phyloP scores from a whole-genome alignment of 2,329 filamentous ascomycete species.

The Trichoderma koningiopsis region DNA sequence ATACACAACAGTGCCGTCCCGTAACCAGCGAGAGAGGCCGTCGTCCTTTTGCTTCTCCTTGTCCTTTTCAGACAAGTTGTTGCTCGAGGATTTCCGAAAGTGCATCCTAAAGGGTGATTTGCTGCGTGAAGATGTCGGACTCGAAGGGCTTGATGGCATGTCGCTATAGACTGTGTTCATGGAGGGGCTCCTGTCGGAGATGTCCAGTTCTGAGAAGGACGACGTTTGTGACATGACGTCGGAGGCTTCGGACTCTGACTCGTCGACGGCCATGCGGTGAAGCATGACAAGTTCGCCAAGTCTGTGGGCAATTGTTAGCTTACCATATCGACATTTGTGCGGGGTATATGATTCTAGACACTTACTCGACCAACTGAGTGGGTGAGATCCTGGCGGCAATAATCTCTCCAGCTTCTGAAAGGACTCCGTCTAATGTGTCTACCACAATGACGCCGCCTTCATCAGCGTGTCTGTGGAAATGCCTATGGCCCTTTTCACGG shows the following conservation, averaged over 20 bases:
- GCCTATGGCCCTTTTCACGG: slow-evolving; percentile 51
- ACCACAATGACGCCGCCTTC: slow-evolving; percentile 70
- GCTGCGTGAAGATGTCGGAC: slow-evolving; percentile 35
- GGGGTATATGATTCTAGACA: slow-evolving; percentile 24
- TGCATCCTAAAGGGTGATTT: slow-evolving; percentile 40
- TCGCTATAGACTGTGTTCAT: slow-evolving; percentile 46
- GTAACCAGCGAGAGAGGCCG: slow-evolving; percentile 57
- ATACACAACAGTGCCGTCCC: slow-evolving; percentile 66
- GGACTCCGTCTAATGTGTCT: slow-evolving; percentile 74
- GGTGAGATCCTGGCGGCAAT: slow-evolving; percentile 74
- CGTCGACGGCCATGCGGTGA: slow-evolving; percentile 47
- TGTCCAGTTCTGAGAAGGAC: slow-evolving; percentile 41
- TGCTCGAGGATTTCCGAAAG: slow-evolving; percentile 38
- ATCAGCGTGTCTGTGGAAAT: slow-evolving; percentile 67
- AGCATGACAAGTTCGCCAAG: slow-evolving; percentile 78
- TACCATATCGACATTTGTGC: not conserved
- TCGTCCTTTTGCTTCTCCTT: slow-evolving; percentile 51
- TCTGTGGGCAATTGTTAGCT: slow-evolving; percentile 39
- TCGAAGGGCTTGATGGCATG: slow-evolving; percentile 38
- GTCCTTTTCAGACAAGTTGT: slow-evolving; percentile 29
- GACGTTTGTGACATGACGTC: slow-evolving; percentile 35
- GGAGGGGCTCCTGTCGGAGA: slow-evolving; percentile 39
- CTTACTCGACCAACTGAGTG: slow-evolving; percentile 76
- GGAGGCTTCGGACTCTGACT: slow-evolving; percentile 41
- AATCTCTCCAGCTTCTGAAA: slow-evolving; percentile 85